These are phyloP conservation scores for Sphagnum fallax DNA, from an alignment of 228 moss, liverwort and hornwort genomes.

Conservation along the genomic window DNA sequence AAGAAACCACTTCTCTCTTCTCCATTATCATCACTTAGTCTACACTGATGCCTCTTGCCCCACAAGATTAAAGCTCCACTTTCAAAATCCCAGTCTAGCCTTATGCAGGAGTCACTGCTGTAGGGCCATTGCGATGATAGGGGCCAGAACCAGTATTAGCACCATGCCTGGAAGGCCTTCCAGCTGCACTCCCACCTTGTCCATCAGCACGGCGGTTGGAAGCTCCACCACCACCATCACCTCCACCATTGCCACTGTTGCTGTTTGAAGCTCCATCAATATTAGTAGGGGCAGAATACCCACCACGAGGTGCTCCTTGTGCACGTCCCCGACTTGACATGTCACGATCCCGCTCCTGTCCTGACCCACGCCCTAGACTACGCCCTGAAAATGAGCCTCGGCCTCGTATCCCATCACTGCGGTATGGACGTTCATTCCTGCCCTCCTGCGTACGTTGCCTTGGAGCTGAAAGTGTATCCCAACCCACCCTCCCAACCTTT, in stretches of 20 bases:
- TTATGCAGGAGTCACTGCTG: constrained; percentile 8
- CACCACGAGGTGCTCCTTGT: constrained; percentile 43
- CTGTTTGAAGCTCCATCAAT: constrained; percentile 15
- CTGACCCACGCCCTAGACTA: constrained; percentile 34
- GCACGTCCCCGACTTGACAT: constrained; percentile 39
- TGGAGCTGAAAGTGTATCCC: not conserved
- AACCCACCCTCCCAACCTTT: not conserved
- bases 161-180: constrained; percentile 42
- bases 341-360: constrained; percentile 57
- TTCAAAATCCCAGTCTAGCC: no score
- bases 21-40: no score
- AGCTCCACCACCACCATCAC: constrained; percentile 6
- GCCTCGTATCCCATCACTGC: constrained; percentile 61
- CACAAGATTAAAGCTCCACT: no score
- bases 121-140: constrained; percentile 14
- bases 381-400: constrained; percentile 58
- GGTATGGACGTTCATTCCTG: constrained; percentile 32
- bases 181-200: constrained; percentile 32
- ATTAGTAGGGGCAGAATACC: constrained; percentile 31
- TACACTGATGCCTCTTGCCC: no score
- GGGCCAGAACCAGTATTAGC: constrained; percentile 15
- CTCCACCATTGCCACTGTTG: not conserved
- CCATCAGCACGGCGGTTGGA: constrained; percentile 45
- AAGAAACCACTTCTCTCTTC: no score
- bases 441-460: constrained; percentile 30